Evolutionary conservation across 192 early-diverging fungal genomes (phyloP).

Genomic region (Pilaira anomala): DNA sequence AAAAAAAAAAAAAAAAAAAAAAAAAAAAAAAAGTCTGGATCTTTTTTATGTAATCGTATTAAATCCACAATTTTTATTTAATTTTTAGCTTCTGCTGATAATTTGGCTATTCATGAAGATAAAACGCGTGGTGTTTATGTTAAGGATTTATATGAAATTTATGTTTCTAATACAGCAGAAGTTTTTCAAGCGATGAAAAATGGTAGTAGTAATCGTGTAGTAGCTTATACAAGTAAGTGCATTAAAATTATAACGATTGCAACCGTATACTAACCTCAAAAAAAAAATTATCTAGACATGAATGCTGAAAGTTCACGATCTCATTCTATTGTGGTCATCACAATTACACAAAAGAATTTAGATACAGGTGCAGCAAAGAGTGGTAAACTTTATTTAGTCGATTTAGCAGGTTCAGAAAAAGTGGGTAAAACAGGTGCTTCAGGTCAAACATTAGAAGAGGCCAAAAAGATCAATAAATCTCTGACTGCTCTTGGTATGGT

Average conservation of each 20-base stretch:
- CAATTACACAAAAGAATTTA: constrained; percentile 93
- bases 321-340: constrained; percentile 97
- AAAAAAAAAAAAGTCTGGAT: too few species aligned
- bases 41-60: background rate
- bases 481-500: constrained; percentile 98
- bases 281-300: constrained; percentile 68
- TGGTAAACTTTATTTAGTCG: constrained; percentile 93
- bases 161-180: constrained; percentile 92
- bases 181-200: constrained; percentile 97
- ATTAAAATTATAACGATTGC: background rate
- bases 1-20: too few species aligned
- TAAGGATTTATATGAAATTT: constrained; percentile 96
- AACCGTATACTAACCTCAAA: background rate
- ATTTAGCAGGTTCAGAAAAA: constrained; percentile 99
- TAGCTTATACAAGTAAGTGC: constrained; percentile 83
- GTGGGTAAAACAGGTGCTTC: constrained; percentile 97
- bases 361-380: constrained; percentile 83
- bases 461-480: constrained; percentile 99
- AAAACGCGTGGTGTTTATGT: constrained; percentile 97
- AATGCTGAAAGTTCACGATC: constrained; percentile 97
- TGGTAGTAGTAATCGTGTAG: constrained; percentile 84
- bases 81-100: constrained; percentile 69
- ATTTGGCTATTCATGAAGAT: constrained; percentile 96
- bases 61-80: background rate
- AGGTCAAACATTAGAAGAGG: constrained; percentile 96